phyloP scores from a whole-genome alignment of 1,284 basidiomycete species.

The Tilletia caries region DNA sequence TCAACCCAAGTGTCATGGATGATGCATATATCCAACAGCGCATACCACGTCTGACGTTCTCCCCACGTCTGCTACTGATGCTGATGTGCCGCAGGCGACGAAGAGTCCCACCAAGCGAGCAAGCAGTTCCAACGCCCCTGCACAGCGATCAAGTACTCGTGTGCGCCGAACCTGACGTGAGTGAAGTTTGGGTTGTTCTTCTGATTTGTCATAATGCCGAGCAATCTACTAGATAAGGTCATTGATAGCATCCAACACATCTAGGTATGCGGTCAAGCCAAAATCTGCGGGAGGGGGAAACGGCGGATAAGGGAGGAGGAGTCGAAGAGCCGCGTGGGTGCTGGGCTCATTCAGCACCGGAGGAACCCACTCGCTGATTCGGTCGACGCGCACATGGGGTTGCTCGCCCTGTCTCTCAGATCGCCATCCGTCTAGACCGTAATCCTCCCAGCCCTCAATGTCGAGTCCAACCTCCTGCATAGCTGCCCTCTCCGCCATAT shows the following conservation, averaged over 20 bases:
- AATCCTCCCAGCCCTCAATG: not conserved
- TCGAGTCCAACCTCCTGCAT: not conserved
- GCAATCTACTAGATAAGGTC: not conserved
- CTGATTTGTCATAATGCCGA: too few relatives aligned
- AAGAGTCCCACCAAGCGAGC: too few relatives aligned
- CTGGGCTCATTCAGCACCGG: not conserved
- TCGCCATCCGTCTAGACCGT: not conserved
- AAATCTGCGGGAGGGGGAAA: slow-evolving; percentile 8
- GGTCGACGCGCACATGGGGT: slow-evolving; percentile 2
- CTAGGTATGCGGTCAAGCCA: not conserved
- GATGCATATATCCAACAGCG: too few relatives aligned
- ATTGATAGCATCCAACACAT: not conserved
- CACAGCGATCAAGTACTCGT: too few relatives aligned
- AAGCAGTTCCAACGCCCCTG: too few relatives aligned
- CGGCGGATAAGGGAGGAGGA: not conserved
- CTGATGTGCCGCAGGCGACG: too few relatives aligned
- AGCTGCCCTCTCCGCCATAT: not conserved
- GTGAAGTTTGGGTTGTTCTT: too few relatives aligned
- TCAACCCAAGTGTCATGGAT: too few relatives aligned
- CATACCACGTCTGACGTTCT: too few relatives aligned
- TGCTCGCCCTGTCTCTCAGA: not conserved
- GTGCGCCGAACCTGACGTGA: too few relatives aligned
- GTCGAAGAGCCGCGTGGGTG: not conserved
- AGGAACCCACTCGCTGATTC: slow-evolving; percentile 9
- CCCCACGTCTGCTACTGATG: too few relatives aligned